Evolutionary conservation across 2,329 filamentous ascomycete genomes (phyloP).

Genomic region (Arthrobotrys entomopaga): DNA sequence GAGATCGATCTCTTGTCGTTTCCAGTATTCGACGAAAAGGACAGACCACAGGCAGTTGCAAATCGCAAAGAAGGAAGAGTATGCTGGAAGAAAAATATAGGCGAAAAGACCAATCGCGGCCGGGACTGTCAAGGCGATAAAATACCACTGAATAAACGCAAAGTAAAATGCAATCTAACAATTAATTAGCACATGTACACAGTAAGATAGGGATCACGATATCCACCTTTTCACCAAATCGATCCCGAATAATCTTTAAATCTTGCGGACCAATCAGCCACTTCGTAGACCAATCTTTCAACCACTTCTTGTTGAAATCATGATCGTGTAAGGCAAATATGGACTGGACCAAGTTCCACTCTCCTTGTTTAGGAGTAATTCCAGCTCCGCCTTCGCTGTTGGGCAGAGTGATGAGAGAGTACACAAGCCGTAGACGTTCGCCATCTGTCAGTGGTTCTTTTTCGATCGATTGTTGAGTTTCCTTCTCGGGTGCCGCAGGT

Average conservation of each 20-base stretch:
- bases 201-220: no score
- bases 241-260: constrained; percentile 78
- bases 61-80: constrained; percentile 82
- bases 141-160: constrained; percentile 91
- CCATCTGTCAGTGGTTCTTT: constrained; percentile 84
- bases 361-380: constrained; percentile 74
- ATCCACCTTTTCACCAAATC: constrained; percentile 76
- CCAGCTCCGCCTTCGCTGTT: constrained; percentile 80
- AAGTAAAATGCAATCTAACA: constrained; percentile 87
- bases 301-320: constrained; percentile 77
- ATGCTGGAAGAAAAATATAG: constrained; percentile 85
- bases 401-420: constrained; percentile 81
- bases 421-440: constrained; percentile 86
- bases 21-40: constrained; percentile 95
- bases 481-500: constrained; percentile 77
- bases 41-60: constrained; percentile 86
- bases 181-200: not conserved
- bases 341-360: constrained; percentile 77
- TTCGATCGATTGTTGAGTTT: constrained; percentile 74
- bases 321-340: constrained; percentile 84
- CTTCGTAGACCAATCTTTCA: constrained; percentile 78
- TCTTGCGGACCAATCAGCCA: constrained; percentile 74
- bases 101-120: constrained; percentile 79
- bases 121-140: constrained; percentile 83
- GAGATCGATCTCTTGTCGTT: constrained; percentile 87